Conservation (phyloP, 257 asterid genomes). For the Solanum peruvianum region DNA sequence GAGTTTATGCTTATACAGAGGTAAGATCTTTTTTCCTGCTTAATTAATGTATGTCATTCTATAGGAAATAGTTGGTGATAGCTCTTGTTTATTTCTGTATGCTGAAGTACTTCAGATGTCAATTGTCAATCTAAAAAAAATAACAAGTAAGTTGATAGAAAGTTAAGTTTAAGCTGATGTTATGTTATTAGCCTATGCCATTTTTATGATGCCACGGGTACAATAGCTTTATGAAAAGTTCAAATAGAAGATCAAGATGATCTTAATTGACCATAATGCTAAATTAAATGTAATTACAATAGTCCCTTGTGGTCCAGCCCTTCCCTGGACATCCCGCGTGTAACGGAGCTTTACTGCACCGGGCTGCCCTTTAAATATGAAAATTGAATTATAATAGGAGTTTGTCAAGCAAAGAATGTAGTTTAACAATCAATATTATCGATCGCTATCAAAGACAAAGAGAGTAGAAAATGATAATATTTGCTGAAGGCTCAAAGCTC, state of each 20-base stretch:
- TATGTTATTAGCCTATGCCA: not conserved
- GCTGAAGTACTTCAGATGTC: not conserved
- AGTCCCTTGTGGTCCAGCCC: not conserved
- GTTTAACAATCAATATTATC: not conserved
- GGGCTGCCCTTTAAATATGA: not conserved
- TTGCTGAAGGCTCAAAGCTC: not conserved
- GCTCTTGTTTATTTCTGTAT: not conserved
- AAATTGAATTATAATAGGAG: not conserved
- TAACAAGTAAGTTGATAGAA: not conserved
- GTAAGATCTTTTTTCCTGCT: constrained; percentile 14
- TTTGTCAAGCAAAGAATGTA: not conserved
- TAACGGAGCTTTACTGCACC: not conserved
- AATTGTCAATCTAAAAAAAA: not conserved
- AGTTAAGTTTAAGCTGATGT: not conserved
- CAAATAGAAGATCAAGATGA: not conserved
- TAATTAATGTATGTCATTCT: not conserved
- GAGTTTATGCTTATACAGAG: constrained; percentile 87
- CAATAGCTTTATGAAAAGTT: not conserved
- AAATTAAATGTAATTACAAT: not conserved
- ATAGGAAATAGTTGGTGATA: not conserved
- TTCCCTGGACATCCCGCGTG: not conserved
- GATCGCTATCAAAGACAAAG: not conserved
- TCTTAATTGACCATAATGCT: not conserved
- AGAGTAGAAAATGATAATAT: not conserved
- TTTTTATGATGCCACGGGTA: not conserved